Evolutionary conservation across 148 eudicot species (phyloP).

Genomic region (Arbutus unedo): DNA sequence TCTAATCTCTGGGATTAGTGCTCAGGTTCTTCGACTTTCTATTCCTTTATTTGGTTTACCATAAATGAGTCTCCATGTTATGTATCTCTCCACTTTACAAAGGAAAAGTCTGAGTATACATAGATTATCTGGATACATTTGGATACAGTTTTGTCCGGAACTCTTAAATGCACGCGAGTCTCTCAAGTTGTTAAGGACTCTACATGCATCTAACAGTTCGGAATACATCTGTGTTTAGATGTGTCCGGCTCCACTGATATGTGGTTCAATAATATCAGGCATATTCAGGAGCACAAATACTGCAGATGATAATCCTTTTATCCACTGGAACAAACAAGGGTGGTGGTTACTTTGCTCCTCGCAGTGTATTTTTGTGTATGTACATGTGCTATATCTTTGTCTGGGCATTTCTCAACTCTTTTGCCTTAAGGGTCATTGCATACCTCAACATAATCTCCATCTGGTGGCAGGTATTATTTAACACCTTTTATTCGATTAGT

Average conservation of each 20-base stretch:
- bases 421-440: constrained; percentile 53
- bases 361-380: constrained; percentile 48
- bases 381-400: constrained; percentile 38
- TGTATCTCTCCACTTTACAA: too few species aligned
- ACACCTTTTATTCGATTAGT: neutral
- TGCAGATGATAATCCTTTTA: constrained; percentile 54
- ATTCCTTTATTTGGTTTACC: neutral
- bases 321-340: constrained; percentile 59
- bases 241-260: too few species aligned
- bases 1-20: constrained; percentile 53
- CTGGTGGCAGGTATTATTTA: constrained; percentile 57
- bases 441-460: constrained; percentile 51
- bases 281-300: constrained; percentile 54
- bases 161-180: too few species aligned
- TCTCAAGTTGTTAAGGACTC: too few species aligned
- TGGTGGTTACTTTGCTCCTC: constrained; percentile 64
- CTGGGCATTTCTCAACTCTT: constrained; percentile 69
- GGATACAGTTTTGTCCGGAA: too few species aligned
- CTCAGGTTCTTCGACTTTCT: constrained; percentile 35
- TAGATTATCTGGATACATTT: too few species aligned
- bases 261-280: constrained; percentile 33
- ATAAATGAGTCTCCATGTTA: too few species aligned
- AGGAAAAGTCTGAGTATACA: too few species aligned
- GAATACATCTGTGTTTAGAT: too few species aligned
- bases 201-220: too few species aligned